Evolutionary conservation across 176 grass and related monocot genomes (phyloP).

Genomic region (Chrysopogon serrulatus): DNA sequence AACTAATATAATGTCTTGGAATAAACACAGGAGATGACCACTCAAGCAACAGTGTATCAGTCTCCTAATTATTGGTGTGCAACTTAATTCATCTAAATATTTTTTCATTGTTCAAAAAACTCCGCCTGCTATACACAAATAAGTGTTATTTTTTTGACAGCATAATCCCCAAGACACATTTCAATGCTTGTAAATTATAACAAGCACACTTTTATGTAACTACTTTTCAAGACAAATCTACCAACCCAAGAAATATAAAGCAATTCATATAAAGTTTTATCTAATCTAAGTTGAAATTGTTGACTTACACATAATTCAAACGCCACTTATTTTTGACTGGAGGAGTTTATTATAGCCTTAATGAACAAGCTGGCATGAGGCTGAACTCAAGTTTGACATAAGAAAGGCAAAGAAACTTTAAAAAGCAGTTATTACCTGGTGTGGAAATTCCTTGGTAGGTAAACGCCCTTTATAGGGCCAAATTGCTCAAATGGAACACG

Average conservation of each 20-base stretch:
- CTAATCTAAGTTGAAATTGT: not conserved
- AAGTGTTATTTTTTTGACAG: not conserved
- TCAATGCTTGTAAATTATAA: not conserved
- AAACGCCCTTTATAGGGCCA: slow-evolving; percentile 64
- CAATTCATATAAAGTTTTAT: not conserved
- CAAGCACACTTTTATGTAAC: not conserved
- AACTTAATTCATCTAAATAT: not conserved
- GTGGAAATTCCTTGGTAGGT: slow-evolving; percentile 72
- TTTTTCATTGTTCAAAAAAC: not conserved
- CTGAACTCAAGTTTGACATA: not conserved
- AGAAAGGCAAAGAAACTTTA: not conserved
- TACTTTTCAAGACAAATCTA: not conserved
- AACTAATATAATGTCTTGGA: not conserved
- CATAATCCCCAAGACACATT: not conserved
- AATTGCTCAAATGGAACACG: slow-evolving; percentile 60
- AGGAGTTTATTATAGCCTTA: not conserved
- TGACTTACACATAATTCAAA: not conserved
- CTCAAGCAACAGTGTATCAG: not conserved
- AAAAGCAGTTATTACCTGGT: slow-evolving; percentile 30
- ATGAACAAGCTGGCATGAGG: not conserved
- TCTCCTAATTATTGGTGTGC: not conserved
- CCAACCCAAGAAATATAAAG: not conserved
- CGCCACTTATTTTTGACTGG: not conserved
- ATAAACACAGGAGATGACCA: not conserved
- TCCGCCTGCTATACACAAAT: not conserved